Evolutionary conservation across 768 basidiomycete genomes (phyloP).

Genomic region (Lyophyllum decastes): DNA sequence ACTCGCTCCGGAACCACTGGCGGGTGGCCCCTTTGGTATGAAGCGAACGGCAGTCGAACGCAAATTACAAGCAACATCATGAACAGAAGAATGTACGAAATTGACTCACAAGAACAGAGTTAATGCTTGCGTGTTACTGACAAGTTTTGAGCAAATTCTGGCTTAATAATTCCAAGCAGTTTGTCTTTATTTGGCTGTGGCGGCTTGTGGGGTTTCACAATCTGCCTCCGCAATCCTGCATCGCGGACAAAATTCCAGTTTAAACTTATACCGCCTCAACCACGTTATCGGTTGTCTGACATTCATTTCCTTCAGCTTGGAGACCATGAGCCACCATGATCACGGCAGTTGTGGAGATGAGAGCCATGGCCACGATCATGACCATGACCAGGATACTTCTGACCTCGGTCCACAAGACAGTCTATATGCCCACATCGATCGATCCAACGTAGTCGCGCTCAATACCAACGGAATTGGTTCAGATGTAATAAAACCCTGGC

Average conservation of each 20-base stretch:
- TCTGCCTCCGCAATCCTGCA: background rate
- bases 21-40: constrained; percentile 74
- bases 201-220: background rate
- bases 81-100: constrained; percentile 9
- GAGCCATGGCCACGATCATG: constrained; percentile 51
- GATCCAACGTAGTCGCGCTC: constrained; percentile 76
- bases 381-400: constrained; percentile 57
- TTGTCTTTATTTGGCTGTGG: constrained; percentile 13
- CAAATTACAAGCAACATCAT: constrained; percentile 83
- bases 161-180: background rate
- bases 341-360: constrained; percentile 62
- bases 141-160: background rate
- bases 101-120: constrained; percentile 22
- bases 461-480: constrained; percentile 59
- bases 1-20: constrained; percentile 71
- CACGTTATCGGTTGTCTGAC: background rate
- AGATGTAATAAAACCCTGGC: constrained; percentile 85
- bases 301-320: background rate
- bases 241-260: background rate
- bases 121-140: background rate
- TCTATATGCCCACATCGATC: constrained; percentile 76
- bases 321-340: constrained; percentile 57
- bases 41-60: constrained; percentile 70
- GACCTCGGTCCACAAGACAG: constrained; percentile 66
- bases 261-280: background rate